Conservation (phyloP, 2,329 filamentous ascomycete species). For the Fonsecaea pugnacius region DNA sequence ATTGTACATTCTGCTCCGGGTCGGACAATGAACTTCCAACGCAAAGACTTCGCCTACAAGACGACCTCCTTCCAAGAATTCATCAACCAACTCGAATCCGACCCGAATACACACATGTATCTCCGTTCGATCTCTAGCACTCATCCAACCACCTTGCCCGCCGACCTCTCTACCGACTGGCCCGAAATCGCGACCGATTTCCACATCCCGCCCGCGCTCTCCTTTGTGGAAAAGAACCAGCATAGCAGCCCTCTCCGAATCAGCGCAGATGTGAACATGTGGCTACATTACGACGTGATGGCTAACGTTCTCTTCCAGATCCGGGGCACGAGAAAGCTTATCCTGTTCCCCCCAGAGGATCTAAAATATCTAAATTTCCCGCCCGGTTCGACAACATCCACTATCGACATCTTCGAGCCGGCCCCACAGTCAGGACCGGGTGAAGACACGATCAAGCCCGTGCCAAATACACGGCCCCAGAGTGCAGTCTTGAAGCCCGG, state of each 20-base stretch:
- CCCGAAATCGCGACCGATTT: conserved; percentile 72
- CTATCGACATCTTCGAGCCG: conserved; percentile 69
- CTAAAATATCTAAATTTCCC: conserved; percentile 71
- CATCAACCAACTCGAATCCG: conserved; percentile 55
- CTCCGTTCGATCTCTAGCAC: conserved; percentile 75
- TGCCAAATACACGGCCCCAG: conserved; percentile 68
- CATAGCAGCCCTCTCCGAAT: conserved; percentile 82
- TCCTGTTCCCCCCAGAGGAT: conserved; percentile 79
- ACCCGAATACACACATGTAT: conserved; percentile 68
- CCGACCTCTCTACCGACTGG: conserved; percentile 73
- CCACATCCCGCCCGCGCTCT: conserved; percentile 65
- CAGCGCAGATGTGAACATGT: conserved; percentile 80
- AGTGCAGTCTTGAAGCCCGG: conserved; percentile 70
- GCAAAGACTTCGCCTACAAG: conserved; percentile 80
- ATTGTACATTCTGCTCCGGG: conserved; percentile 71
- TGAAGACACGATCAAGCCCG: conserved; percentile 55
- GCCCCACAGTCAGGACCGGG: conserved; percentile 29
- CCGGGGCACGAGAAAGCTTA: conserved; percentile 70
- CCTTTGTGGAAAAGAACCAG: conserved; percentile 61
- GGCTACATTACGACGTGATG: conserved; percentile 89
- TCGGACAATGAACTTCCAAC: conserved; percentile 75
- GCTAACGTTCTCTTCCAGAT: conserved; percentile 86
- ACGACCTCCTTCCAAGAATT: conserved; percentile 71
- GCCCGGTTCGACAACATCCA: conserved; percentile 79
- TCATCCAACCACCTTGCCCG: conserved; percentile 70